A percentile compares a stretch with the other conserved stretches of the same genome.
phyloP scores from a whole-genome alignment of 805 yeast genomes.

The Teunomyces tritomae region DNA sequence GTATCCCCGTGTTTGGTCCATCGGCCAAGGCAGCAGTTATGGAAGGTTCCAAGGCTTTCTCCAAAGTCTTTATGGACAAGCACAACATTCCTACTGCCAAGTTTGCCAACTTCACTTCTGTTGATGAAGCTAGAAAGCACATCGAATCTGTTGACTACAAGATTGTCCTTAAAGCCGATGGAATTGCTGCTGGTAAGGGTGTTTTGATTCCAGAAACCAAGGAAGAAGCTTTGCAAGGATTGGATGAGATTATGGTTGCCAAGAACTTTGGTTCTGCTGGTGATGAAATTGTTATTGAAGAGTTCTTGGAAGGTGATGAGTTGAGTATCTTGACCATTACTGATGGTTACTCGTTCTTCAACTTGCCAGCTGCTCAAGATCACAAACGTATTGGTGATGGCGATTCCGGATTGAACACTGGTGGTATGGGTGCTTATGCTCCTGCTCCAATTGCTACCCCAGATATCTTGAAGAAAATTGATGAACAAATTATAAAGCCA shows the following conservation, averaged over 20 bases:
- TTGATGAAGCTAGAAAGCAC: constrained; percentile 71
- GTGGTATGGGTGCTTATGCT: constrained; percentile 99
- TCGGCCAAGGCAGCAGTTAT: constrained; percentile 81
- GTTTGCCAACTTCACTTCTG: constrained; percentile 77
- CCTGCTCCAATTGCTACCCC: constrained; percentile 96
- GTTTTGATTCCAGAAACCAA: constrained; percentile 85
- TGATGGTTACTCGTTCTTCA: constrained; percentile 89
- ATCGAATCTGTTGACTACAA: constrained; percentile 63
- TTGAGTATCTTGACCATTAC: constrained; percentile 86
- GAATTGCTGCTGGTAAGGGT: constrained; percentile 98
- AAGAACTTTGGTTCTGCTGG: constrained; percentile 92
- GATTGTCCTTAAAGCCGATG: constrained; percentile 94
- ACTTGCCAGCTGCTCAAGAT: constrained; percentile 97
- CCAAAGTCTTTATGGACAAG: constrained; percentile 89
- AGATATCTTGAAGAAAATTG: constrained; percentile 63
- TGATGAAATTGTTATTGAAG: constrained; percentile 89
- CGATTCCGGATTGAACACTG: constrained; percentile 93
- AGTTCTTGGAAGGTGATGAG: constrained; percentile 95
- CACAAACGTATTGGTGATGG: constrained; percentile 94
- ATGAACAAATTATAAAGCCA: constrained; percentile 77
- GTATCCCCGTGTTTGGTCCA: constrained; percentile 98
- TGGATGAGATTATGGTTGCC: constrained; percentile 85
- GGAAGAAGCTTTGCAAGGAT: constrained; percentile 81
- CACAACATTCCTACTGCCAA: constrained; percentile 94
- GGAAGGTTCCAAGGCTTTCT: constrained; percentile 96